Base-by-base conservation (phyloP, 768 basidiomycete species). In the Boletus barrowsii region DNA sequence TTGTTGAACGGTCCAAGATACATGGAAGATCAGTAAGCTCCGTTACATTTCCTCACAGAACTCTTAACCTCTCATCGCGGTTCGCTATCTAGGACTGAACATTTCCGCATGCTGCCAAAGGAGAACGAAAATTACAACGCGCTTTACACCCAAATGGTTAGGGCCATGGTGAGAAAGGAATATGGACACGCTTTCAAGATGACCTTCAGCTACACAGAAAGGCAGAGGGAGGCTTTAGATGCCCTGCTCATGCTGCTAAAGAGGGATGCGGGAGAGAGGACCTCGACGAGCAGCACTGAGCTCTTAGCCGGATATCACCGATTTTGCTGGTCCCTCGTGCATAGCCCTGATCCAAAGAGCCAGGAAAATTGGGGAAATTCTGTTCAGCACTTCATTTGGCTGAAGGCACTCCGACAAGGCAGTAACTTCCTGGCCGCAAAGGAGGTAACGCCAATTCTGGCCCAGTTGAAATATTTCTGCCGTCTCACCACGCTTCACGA, bases 271-370 rank as follows among this genome's bases (percentile, higher is more conserved):
- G 33, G 1, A 15, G 30, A 20, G 13, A 11, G 18, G 14, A 33
- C 29, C 24, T 26, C 24, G 3, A 39, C 17, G 30, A 49, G 47
- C 4, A 13, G 37, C 26, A 15, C 17, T 18, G n/a, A 40, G 26
- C 47, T 48, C 36, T 36, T 48, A n/a, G 24, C 36, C 2, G 36
- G 47, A 22, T 49, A 49, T 17, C 49, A 49, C 22, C 15, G 40
- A 1, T 51, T 51, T 43, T 51, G 49, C 33, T 51, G 49, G 49
- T 35, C 42, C 22, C 49, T 51, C 3, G 49, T 51, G 22, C 15
- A 51, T n/a, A 41, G 22, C 32, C 32, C 32, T 4, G 41, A 51
- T 24, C 17, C 22, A n/a, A 24, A n/a, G 49, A 26, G 41, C 41
- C 20, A 51, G 17, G 33, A 33, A 15, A 49, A 33, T 14, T 51